Evolutionary conservation across 1,284 basidiomycete genomes (phyloP).

Genomic region (Puccinia coronata): DNA sequence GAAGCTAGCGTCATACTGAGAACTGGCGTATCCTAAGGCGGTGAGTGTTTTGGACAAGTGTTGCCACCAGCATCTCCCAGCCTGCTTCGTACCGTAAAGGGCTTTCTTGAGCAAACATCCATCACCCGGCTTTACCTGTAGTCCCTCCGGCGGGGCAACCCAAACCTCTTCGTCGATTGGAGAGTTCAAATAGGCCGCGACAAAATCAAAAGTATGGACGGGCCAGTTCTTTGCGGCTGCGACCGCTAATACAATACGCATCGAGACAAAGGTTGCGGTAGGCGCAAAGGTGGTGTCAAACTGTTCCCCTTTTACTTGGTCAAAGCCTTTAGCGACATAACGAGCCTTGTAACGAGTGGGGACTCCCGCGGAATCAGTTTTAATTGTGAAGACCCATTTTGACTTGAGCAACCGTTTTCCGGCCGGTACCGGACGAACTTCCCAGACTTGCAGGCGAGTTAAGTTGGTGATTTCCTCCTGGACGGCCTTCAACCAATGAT

Average conservation of each 20-base stretch:
- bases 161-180: constrained; percentile 17
- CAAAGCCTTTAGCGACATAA: neutral
- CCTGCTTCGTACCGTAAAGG: constrained; percentile 24
- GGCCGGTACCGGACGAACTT: neutral
- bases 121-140: neutral
- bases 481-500: neutral
- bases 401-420: no score
- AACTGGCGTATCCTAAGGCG: neutral
- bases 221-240: neutral
- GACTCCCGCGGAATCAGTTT: neutral
- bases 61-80: constrained; percentile 32
- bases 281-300: constrained; percentile 26
- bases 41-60: neutral
- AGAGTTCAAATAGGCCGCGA: constrained; percentile 34
- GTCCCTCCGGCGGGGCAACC: neutral
- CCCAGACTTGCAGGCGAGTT: neutral
- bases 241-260: constrained; percentile 6
- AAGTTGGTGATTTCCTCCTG: neutral
- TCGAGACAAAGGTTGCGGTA: constrained; percentile 23
- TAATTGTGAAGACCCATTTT: neutral
- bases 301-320: neutral
- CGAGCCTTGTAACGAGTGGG: neutral
- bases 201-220: constrained; percentile 31
- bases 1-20: neutral
- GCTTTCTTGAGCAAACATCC: neutral